Evolutionary conservation across 2,329 filamentous ascomycete species (phyloP).

Genomic region (Cercospora nicotianae): DNA sequence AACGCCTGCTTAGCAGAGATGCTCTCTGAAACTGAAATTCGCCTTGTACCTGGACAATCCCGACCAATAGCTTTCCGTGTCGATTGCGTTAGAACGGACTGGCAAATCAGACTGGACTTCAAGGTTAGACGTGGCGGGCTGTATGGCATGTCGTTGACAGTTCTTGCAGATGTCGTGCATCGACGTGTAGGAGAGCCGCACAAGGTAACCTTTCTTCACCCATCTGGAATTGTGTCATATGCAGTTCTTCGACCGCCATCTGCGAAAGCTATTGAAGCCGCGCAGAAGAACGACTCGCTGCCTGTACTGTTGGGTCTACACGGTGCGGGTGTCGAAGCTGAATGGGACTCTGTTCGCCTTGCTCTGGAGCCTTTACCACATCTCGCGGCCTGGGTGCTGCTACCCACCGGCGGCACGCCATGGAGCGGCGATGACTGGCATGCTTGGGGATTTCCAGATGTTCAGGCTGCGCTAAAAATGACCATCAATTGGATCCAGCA

Average conservation of each 20-base stretch:
- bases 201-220: constrained; percentile 57
- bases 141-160: constrained; percentile 13
- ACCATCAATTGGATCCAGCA: constrained; percentile 54
- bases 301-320: constrained; percentile 56
- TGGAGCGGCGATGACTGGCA: constrained; percentile 66
- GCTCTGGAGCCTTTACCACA: constrained; percentile 53
- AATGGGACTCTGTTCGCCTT: constrained; percentile 48
- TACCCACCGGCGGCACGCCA: constrained; percentile 58
- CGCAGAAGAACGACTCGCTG: constrained; percentile 34
- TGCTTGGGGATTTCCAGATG: constrained; percentile 58
- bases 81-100: constrained; percentile 25
- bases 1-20: constrained; percentile 26
- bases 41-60: constrained; percentile 43
- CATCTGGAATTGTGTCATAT: constrained; percentile 57
- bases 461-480: constrained; percentile 53
- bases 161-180: constrained; percentile 13
- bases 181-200: constrained; percentile 43
- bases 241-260: constrained; percentile 58
- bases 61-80: constrained; percentile 44
- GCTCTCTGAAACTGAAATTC: constrained; percentile 16
- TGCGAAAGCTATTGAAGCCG: constrained; percentile 37
- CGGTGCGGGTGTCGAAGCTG: constrained; percentile 59
- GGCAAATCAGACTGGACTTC: constrained; percentile 22
- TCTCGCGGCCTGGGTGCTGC: constrained; percentile 56
- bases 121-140: constrained; percentile 19